These are phyloP conservation scores for Candida qinlingensis DNA, from an alignment of 805 yeast genomes.

Conservation along the genomic window DNA sequence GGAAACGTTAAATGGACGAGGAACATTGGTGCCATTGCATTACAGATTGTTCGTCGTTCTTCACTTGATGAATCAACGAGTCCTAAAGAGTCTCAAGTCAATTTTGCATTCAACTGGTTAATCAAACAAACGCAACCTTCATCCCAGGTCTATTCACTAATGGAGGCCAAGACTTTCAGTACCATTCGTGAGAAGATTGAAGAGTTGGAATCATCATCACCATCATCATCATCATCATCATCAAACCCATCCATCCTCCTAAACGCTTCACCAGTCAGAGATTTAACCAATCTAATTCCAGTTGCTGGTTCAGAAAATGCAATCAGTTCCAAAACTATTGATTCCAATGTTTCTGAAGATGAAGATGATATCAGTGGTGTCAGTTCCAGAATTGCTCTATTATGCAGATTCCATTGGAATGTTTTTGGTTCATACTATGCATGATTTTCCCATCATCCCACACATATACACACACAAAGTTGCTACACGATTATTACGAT, in stretches of 20 bases:
- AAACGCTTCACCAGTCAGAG: background rate
- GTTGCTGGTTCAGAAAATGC: constrained; percentile 12
- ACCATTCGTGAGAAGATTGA: constrained; percentile 37
- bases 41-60: constrained; percentile 51
- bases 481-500: background rate
- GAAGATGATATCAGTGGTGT: constrained; percentile 56
- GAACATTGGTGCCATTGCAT: constrained; percentile 64
- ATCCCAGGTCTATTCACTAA: constrained; percentile 66
- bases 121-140: constrained; percentile 81
- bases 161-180: constrained; percentile 63
- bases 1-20: constrained; percentile 91
- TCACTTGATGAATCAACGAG: constrained; percentile 24
- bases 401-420: constrained; percentile 75
- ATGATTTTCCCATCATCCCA: background rate
- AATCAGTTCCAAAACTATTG: constrained; percentile 10
- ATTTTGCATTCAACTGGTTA: constrained; percentile 73
- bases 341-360: constrained; percentile 26
- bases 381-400: constrained; percentile 46
- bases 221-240: no score
- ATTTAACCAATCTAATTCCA: constrained; percentile 3
- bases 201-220: constrained; percentile 11
- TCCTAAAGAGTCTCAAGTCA: constrained; percentile 27
- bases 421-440: constrained; percentile 70
- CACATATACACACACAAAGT: no score
- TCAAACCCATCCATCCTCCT: background rate